Base-by-base conservation (phyloP, 2,329 filamentous ascomycete genomes). In the Fusarium sp. region DNA sequence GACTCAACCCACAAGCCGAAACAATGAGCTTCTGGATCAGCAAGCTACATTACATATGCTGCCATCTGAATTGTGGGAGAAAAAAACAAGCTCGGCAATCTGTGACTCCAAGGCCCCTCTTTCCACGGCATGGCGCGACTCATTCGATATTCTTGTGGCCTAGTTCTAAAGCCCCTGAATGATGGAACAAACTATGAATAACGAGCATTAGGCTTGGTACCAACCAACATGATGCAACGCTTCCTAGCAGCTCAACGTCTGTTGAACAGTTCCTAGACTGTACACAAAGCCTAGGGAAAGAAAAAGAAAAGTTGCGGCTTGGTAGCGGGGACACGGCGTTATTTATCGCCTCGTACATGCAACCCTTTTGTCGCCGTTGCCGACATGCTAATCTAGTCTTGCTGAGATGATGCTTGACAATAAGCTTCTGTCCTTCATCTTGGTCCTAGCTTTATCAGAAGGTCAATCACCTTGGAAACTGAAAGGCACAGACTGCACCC, bases 361-460 rank as follows among this genome's bases (percentile, higher is more conserved):
- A 52, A 27, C 30, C n/a, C 52, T 65, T 62, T 68, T 54, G 61
- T 65, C 65, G 44, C 47, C 60, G 37, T 53, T 70, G 40, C 62
- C 40, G 37, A 62, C 62, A 23, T 23, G 40, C 3, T 12, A 34
- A 9, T 34, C 12, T 9, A 34, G 31, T 46, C 46, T 46, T 28
- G 30, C 28, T 12, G 51, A 37, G 28, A 50, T 31, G 34, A n/a
- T 48, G 28, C 31, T 39, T 30, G 43, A 23, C 18, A 41, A 48
- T 8, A 27, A 44, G 39, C 39, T 60, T 36, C 39, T 16, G 18
- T 23, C 23, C 43, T 70, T 67, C 44, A 40, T 52, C 41, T 52
- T 70, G 66, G 46, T 27, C 31, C 58, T 66, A 18, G 47, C 43
- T 46, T 51, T 23, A 23, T 23, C 37, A 44, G 47, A 36, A 39